phyloP scores from a whole-genome alignment of 257 asterid species.

The Echites panduratus region DNA sequence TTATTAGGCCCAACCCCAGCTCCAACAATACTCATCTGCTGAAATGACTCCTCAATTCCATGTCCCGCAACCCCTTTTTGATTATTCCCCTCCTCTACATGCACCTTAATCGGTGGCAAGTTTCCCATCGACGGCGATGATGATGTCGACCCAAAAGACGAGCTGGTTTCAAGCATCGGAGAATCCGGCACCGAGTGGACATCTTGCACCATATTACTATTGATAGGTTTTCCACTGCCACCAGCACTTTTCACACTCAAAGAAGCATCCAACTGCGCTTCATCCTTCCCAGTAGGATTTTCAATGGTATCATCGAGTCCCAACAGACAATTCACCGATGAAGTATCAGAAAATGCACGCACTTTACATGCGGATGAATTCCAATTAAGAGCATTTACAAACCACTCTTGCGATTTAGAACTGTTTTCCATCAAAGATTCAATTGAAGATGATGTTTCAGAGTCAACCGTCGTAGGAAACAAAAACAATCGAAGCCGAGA shows the following conservation, averaged over 20 bases:
- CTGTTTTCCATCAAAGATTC: conserved; percentile 36
- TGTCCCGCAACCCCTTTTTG: conserved; percentile 29
- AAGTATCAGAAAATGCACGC: conserved; percentile 57
- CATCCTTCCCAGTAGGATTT: conserved; percentile 34
- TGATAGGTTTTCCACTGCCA: conserved; percentile 29
- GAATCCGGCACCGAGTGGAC: conserved; percentile 79
- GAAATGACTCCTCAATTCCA: conserved; percentile 80
- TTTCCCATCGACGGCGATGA: conserved; percentile 67
- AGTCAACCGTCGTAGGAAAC: conserved; percentile 22
- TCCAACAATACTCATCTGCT: conserved; percentile 47
- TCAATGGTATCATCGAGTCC: conserved; percentile 60
- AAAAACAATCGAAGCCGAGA: conserved; percentile 61
- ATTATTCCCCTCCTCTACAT: conserved; percentile 51
- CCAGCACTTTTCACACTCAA: conserved; percentile 17
- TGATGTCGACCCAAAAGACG: conserved; percentile 86
- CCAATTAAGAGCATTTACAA: conserved; percentile 70
- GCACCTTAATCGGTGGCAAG: conserved; percentile 74
- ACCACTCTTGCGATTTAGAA: conserved; percentile 84
- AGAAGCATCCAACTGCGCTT: conserved; percentile 34
- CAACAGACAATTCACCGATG: conserved; percentile 66
- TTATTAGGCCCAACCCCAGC: conserved; percentile 28
- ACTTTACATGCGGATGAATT: conserved; percentile 32
- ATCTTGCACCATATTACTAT: conserved; percentile 33
- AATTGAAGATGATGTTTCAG: conserved; percentile 25
- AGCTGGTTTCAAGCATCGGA: conserved; percentile 64